Conservation (phyloP, 2,329 filamentous ascomycete genomes). For the Paecilomyces niveus region DNA sequence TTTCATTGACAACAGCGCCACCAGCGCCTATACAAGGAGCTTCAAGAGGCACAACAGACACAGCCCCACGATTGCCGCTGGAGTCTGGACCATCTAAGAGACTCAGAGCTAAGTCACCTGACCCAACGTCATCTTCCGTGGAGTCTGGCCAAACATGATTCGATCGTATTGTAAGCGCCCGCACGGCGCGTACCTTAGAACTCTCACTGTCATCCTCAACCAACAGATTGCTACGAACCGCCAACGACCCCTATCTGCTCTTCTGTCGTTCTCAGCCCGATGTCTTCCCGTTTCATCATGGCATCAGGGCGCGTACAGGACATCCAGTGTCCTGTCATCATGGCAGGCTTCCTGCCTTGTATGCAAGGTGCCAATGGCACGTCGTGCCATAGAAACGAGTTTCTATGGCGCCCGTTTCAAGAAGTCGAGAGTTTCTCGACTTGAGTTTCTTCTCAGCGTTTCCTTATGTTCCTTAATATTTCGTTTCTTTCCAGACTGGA, state of each 20-base stretch:
- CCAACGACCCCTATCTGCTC: conserved; percentile 5
- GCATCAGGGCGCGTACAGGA: conserved; percentile 18
- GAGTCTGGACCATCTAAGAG: too few relatives aligned
- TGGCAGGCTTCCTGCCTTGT: conserved; percentile 14
- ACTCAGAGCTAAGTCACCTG: conserved; percentile 7
- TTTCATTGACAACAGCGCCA: neutral
- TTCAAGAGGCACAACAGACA: neutral
- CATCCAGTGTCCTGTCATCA: conserved; percentile 9
- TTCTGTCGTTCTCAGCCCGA: conserved; percentile 2
- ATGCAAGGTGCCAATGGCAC: neutral
- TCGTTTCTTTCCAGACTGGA: neutral
- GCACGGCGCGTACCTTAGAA: conserved; percentile 15
- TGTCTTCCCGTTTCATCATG: conserved; percentile 18
- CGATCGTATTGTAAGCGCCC: conserved; percentile 12
- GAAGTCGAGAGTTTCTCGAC: neutral
- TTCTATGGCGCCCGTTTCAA: conserved; percentile 9
- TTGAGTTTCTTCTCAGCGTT: conserved; percentile 1
- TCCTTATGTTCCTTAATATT: neutral
- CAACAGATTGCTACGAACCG: neutral
- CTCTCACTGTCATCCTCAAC: conserved; percentile 4
- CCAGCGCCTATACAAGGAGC: neutral
- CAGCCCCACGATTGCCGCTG: neutral
- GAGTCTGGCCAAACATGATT: neutral
- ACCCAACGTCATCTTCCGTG: conserved; percentile 7
- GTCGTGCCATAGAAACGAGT: neutral